Conservation (phyloP, 2,329 filamentous ascomycete species). For the Coniochaeta sp. region DNA sequence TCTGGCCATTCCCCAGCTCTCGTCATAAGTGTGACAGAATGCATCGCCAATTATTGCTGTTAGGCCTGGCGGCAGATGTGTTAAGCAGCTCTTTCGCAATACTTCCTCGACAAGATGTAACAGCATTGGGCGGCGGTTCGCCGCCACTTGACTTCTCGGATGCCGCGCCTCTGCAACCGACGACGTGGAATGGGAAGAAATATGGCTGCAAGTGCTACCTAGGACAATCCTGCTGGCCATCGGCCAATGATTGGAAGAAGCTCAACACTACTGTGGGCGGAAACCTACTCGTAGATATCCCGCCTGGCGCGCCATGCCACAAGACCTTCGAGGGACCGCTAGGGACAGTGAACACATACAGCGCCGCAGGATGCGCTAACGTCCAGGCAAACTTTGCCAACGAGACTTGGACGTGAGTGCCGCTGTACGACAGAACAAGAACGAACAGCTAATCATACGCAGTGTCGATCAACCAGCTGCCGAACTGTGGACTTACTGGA, state of each 20-base stretch:
- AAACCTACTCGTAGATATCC: conserved; percentile 22
- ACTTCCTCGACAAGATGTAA: neutral
- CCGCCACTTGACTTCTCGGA: neutral
- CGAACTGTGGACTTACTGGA: conserved; percentile 33
- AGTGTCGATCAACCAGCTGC: conserved; percentile 16
- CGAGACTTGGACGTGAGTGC: conserved; percentile 28
- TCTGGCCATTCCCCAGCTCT: no score
- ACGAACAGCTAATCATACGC: neutral
- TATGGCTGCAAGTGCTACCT: conserved; percentile 20
- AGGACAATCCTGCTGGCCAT: conserved; percentile 18
- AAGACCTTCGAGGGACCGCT: conserved; percentile 27
- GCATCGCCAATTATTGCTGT: neutral
- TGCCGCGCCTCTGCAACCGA: conserved; percentile 4
- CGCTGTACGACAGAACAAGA: fast-evolving
- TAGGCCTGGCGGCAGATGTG: neutral
- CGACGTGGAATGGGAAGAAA: conserved; percentile 9
- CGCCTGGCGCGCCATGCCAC: conserved; percentile 24
- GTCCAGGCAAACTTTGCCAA: conserved; percentile 21
- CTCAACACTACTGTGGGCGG: conserved; percentile 27
- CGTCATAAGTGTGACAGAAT: no score
- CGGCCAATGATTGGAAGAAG: conserved; percentile 9
- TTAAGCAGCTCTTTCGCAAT: neutral
- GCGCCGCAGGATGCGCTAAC: conserved; percentile 23
- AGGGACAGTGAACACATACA: conserved; percentile 25
- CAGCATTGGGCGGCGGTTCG: neutral